A percentile compares a stretch with the other conserved stretches of the same genome.
Evolutionary conservation across 2,329 filamentous ascomycete genomes (phyloP).

Genomic region (Diaporthe destruens): DNA sequence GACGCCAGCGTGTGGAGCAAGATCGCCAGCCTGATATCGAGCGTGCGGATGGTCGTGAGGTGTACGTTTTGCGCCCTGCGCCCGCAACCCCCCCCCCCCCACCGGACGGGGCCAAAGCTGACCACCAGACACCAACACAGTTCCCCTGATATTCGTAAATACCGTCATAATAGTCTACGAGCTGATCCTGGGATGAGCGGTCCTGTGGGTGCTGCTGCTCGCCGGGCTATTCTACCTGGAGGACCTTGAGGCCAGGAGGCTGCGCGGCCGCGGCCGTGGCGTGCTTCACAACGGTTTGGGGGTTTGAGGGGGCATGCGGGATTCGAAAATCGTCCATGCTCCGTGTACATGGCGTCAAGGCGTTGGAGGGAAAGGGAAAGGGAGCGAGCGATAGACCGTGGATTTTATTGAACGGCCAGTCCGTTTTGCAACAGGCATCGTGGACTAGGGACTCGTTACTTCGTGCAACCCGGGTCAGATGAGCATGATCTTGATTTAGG

Average conservation of each 20-base stretch:
- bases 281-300: neutral
- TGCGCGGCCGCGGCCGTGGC: neutral
- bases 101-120: conserved; percentile 5
- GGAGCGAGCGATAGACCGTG: neutral
- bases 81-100: too few species aligned
- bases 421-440: neutral
- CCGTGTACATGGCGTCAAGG: conserved; percentile 32
- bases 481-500: neutral
- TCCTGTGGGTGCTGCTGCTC: conserved; percentile 3
- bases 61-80: conserved; percentile 71
- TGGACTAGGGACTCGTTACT: neutral
- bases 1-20: conserved; percentile 88
- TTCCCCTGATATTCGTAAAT: conserved; percentile 88
- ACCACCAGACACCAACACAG: conserved; percentile 57
- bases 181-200: conserved; percentile 75
- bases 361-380: conserved; percentile 20
- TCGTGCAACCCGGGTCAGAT: too few species aligned
- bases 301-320: neutral
- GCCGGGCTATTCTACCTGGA: neutral
- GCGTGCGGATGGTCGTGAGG: conserved; percentile 91
- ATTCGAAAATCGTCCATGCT: neutral
- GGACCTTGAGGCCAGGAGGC: neutral
- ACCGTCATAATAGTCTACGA: conserved; percentile 86
- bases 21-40: conserved; percentile 89
- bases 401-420: neutral